phyloP scores from a whole-genome alignment of 2,329 filamentous ascomycete genomes.

The Fusarium torulosum region DNA sequence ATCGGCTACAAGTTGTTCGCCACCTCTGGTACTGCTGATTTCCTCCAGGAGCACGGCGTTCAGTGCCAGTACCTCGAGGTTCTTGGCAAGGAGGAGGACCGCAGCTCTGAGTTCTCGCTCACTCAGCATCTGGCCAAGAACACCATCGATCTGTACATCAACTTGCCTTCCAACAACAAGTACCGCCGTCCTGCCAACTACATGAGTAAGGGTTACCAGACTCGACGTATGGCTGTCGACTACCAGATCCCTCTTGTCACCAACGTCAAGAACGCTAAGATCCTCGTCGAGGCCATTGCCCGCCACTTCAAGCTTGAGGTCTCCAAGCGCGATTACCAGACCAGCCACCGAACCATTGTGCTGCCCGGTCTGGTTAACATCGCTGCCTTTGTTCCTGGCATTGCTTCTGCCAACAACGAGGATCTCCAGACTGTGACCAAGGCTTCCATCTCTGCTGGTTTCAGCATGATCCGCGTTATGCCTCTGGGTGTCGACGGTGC shows the following conservation, averaged over 20 bases:
- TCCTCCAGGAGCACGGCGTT: slow-evolving; percentile 91
- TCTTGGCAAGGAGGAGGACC: slow-evolving; percentile 81
- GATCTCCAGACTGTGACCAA: slow-evolving; percentile 79
- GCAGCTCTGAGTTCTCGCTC: slow-evolving; percentile 95
- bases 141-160: slow-evolving; percentile 98
- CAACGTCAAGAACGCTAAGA: slow-evolving; percentile 99
- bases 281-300: slow-evolving; percentile 92
- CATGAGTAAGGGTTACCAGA: slow-evolving; percentile 97
- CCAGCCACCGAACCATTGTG: slow-evolving; percentile 81
- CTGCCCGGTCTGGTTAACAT: slow-evolving; percentile 83
- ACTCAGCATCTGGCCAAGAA: slow-evolving; percentile 98
- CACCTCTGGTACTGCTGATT: slow-evolving; percentile 96
- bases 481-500: slow-evolving; percentile 79
- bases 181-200: slow-evolving; percentile 97
- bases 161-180: slow-evolving; percentile 97
- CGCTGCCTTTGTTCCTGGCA: slow-evolving; percentile 82
- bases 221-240: slow-evolving; percentile 96
- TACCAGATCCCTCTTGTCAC: slow-evolving; percentile 97
- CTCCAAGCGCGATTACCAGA: slow-evolving; percentile 88
- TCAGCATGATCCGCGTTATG: slow-evolving; percentile 85
- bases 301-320: slow-evolving; percentile 89
- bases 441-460: slow-evolving; percentile 79
- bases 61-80: slow-evolving; percentile 94
- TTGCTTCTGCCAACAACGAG: slow-evolving; percentile 72
- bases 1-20: slow-evolving; percentile 97